These are phyloP conservation scores for Yamadazyma friedrichii DNA, from an alignment of 1,139 yeast species.

Conservation along the genomic window DNA sequence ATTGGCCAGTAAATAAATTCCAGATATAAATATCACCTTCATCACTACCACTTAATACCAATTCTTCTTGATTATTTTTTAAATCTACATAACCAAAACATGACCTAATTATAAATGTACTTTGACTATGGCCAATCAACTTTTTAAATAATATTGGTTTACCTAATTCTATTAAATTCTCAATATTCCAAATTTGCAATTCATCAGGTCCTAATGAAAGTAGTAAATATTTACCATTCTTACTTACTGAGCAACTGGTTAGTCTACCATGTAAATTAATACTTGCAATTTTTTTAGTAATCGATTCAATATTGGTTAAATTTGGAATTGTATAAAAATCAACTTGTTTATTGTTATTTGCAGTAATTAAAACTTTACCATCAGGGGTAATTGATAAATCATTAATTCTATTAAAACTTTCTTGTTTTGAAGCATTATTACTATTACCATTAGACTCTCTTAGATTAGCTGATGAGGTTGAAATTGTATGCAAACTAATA, in stretches of 20 bases:
- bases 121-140: conserved; percentile 71
- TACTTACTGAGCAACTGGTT: conserved; percentile 41
- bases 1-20: conserved; percentile 73
- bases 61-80: conserved; percentile 53
- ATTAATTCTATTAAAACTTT: conserved; percentile 52
- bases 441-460: not conserved
- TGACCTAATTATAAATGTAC: conserved; percentile 69
- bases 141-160: conserved; percentile 53
- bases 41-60: conserved; percentile 79
- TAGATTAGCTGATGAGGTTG: conserved; percentile 2
- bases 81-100: conserved; percentile 61
- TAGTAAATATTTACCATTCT: conserved; percentile 49
- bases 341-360: conserved; percentile 59
- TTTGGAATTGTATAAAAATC: conserved; percentile 50
- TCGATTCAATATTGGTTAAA: conserved; percentile 30
- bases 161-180: conserved; percentile 15
- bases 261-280: conserved; percentile 36
- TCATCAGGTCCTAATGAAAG: conserved; percentile 76
- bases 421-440: conserved; percentile 4
- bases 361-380: conserved; percentile 60
- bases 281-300: conserved; percentile 34
- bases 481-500: not conserved
- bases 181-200: conserved; percentile 72
- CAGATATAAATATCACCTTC: conserved; percentile 79
- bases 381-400: conserved; percentile 65